Percentiles rank a stretch among this genome's conserved stretches.
These are phyloP conservation scores for Annulohypoxylon bovei DNA, from an alignment of 495 filamentous ascomycete genomes.

Conservation along the genomic window DNA sequence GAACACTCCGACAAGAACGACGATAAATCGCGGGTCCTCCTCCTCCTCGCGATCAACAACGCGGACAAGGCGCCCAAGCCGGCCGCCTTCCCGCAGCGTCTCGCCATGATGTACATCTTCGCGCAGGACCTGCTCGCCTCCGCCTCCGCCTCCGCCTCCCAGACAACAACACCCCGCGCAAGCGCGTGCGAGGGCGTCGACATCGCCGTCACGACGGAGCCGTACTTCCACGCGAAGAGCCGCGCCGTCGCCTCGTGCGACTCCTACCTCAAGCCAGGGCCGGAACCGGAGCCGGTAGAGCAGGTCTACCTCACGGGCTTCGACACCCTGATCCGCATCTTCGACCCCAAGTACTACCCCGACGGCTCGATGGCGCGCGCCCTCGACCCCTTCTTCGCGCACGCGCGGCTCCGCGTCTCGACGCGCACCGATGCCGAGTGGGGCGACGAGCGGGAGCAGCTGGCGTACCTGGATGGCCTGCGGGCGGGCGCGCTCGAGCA, in stretches of 20 bases:
- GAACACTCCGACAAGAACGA: constrained; percentile 4
- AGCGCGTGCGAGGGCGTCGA: constrained; percentile 62
- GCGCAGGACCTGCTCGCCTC: constrained; percentile 51
- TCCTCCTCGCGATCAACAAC: constrained; percentile 90
- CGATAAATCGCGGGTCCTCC: constrained; percentile 66
- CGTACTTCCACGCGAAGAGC: constrained; percentile 88
- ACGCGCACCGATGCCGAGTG: constrained; percentile 74
- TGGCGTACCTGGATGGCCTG: constrained; percentile 64
- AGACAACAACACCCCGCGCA: background rate
- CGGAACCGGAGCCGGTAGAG: constrained; percentile 50
- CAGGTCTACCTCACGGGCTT: constrained; percentile 87
- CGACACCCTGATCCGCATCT: constrained; percentile 86
- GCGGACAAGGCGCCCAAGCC: constrained; percentile 91
- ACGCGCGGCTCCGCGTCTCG: constrained; percentile 76
- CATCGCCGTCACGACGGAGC: constrained; percentile 81
- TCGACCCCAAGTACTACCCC: constrained; percentile 85
- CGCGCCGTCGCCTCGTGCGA: constrained; percentile 67
- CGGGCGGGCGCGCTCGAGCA: constrained; percentile 61
- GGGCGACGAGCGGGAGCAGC: constrained; percentile 69
- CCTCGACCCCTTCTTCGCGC: constrained; percentile 73
- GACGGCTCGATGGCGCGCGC: constrained; percentile 55
- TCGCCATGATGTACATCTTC: constrained; percentile 88
- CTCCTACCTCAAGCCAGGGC: constrained; percentile 55
- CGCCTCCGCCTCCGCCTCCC: background rate
- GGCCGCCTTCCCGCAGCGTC: constrained; percentile 79